phyloP scores from a whole-genome alignment of 148 eudicot species.

The Rhododendron griersonianum region DNA sequence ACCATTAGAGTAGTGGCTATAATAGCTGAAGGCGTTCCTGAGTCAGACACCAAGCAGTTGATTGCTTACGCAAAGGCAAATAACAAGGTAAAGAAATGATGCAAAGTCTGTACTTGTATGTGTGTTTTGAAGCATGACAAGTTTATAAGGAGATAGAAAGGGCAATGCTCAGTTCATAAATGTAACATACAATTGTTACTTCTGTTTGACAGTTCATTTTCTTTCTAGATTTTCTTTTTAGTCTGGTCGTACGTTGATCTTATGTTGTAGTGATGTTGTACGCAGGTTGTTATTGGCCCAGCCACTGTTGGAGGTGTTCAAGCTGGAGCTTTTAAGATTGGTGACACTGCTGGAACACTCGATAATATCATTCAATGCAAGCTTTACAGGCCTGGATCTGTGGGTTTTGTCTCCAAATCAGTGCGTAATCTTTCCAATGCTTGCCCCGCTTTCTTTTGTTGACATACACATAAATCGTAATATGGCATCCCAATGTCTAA shows the following conservation, averaged over 20 bases:
- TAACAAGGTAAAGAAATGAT: slow-evolving; percentile 59
- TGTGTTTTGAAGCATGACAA: background rate
- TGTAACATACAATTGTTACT: background rate
- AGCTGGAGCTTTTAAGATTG: slow-evolving; percentile 98
- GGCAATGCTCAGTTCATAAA: background rate
- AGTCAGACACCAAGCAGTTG: slow-evolving; percentile 84
- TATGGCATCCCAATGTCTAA: background rate
- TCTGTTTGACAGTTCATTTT: slow-evolving; percentile 2
- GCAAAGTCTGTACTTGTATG: background rate
- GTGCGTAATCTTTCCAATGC: slow-evolving; percentile 33
- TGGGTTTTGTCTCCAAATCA: slow-evolving; percentile 98
- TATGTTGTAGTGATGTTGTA: background rate
- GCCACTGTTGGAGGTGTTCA: slow-evolving; percentile 98
- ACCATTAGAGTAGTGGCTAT: slow-evolving; percentile 90
- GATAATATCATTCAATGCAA: slow-evolving; percentile 92
- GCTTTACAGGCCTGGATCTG: slow-evolving; percentile 97
- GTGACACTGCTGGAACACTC: slow-evolving; percentile 95
- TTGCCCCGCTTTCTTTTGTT: background rate
- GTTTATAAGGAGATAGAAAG: background rate
- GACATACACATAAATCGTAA: background rate
- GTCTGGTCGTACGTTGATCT: background rate
- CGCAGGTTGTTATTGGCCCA: slow-evolving; percentile 89
- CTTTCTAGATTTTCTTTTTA: background rate
- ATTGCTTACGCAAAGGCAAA: slow-evolving; percentile 85
- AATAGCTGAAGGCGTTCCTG: slow-evolving; percentile 96